phyloP scores from a whole-genome alignment of 2,329 filamentous ascomycete genomes.

The Pyrenochaeta sp. region DNA sequence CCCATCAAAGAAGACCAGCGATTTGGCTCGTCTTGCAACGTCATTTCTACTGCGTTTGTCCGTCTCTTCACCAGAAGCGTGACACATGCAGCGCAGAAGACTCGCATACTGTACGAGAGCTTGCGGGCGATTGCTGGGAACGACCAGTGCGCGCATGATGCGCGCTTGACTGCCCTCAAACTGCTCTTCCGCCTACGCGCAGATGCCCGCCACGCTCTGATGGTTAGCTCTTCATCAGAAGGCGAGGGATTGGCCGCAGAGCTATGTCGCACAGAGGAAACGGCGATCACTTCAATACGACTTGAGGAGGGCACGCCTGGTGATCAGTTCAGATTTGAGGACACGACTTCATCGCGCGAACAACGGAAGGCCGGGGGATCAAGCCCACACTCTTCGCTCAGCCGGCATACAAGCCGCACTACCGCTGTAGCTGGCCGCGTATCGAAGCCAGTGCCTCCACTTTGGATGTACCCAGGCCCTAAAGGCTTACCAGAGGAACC shows the following conservation, averaged over 20 bases:
- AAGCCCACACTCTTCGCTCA: slow-evolving; percentile 45
- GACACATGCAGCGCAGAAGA: slow-evolving; percentile 71
- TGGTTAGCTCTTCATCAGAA: slow-evolving; percentile 74
- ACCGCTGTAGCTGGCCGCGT: slow-evolving; percentile 36
- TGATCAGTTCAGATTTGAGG: slow-evolving; percentile 38
- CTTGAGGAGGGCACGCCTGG: slow-evolving; percentile 48
- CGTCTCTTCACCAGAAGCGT: slow-evolving; percentile 79
- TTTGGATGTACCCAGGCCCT: slow-evolving; percentile 67
- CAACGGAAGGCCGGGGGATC: slow-evolving; percentile 39
- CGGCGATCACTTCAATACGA: slow-evolving; percentile 55
- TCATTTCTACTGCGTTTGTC: slow-evolving; percentile 75
- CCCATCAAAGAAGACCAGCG: slow-evolving; percentile 19
- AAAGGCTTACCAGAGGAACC: slow-evolving; percentile 64
- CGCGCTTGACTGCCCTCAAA: slow-evolving; percentile 49
- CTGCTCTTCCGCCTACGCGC: slow-evolving; percentile 80
- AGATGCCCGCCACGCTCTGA: slow-evolving; percentile 80
- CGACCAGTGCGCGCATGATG: slow-evolving; percentile 45
- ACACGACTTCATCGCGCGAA: slow-evolving; percentile 38
- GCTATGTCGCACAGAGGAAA: slow-evolving; percentile 70
- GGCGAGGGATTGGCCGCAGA: slow-evolving; percentile 76
- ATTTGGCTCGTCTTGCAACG: slow-evolving; percentile 68
- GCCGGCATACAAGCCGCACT: slow-evolving; percentile 36
- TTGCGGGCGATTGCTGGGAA: slow-evolving; percentile 44
- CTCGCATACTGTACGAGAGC: slow-evolving; percentile 56
- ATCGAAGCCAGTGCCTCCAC: slow-evolving; percentile 48